Evolutionary conservation across 2,329 filamentous ascomycete species (phyloP).

Genomic region (Hymenotorrendiella dingleyae): DNA sequence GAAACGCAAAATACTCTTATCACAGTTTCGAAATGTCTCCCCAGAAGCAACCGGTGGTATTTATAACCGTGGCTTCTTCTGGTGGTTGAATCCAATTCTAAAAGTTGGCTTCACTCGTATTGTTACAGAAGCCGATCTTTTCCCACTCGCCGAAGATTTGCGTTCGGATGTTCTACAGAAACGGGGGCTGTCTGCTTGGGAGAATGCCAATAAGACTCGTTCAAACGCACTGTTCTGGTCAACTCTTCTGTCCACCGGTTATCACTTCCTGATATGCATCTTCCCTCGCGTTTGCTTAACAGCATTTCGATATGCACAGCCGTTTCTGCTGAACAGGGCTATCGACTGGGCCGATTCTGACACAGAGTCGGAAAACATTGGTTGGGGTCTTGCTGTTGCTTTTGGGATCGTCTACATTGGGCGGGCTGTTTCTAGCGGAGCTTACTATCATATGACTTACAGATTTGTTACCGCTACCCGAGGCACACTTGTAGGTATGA

Average conservation of each 20-base stretch:
- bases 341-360: conserved; percentile 13
- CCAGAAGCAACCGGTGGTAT: conserved; percentile 31
- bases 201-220: background rate
- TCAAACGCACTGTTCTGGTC: conserved; percentile 2
- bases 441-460: conserved; percentile 23
- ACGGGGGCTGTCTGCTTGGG: background rate
- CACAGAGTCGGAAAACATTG: conserved; percentile 9
- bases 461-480: conserved; percentile 22
- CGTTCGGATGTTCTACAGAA: conserved; percentile 8
- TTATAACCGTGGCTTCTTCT: conserved; percentile 24
- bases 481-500: conserved; percentile 23
- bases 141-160: conserved; percentile 10
- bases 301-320: background rate
- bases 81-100: conserved; percentile 22
- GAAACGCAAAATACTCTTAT: conserved; percentile 15
- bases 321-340: conserved; percentile 5
- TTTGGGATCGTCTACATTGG: conserved; percentile 18
- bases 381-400: conserved; percentile 19
- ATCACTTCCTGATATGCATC: too few species aligned
- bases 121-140: conserved; percentile 29
- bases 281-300: background rate
- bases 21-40: conserved; percentile 13
- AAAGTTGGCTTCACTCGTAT: conserved; percentile 27
- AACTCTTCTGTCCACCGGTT: background rate
- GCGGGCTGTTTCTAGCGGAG: conserved; percentile 15